Base-by-base conservation (phyloP, 2,329 filamentous ascomycete genomes). In the Trichoderma afroharzianum region DNA sequence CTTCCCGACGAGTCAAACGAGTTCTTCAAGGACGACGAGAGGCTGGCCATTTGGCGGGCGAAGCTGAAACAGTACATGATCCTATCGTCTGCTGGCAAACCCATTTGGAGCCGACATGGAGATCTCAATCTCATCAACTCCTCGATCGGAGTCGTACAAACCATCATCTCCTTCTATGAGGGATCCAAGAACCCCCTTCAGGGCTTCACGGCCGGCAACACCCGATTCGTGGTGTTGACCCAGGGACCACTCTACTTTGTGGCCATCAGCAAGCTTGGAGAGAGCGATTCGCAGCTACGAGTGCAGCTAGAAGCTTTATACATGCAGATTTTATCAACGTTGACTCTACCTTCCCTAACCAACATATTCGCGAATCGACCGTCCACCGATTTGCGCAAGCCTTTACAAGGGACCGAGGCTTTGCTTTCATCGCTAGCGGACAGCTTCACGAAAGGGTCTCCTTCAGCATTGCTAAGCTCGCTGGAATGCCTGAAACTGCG, bases 41-140 rank as follows among this genome's bases (percentile, higher is more conserved):
- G 93, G 30, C 85, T 97, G 53, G 83, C 85, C 18, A 86, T 90
- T 74, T 99, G 95, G 95, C 96, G 94, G 79, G 89, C 92, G 47
- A 98, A 98, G 83, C 86, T 95, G 74, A 99, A 99, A 82, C 96
- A 99, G 82, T 99, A 97, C 81, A 90, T 99, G 82, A 97, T 99
- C 77, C 85, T 99, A 1, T 98, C 96, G 3, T 95, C 94, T 15
- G 95, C 97, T 11, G 96, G 96, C 24, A 99, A 99, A 80, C 97
- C 96, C 12, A 97, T 99, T 63, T 99, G 95, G 86, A 98, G 94
- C 78, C 89, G 97, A 63, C 95, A 99, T 79, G 96, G 97, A 53
- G 94, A 98, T 76, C 88, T 97, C 75, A 90, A 92, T 69, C 85
- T 98, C 57, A 94, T 98, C 79, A 97, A 97, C 76, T 92, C 93